Base-by-base conservation (phyloP, 2,329 filamentous ascomycete species). In the Trichoderma sp. region DNA sequence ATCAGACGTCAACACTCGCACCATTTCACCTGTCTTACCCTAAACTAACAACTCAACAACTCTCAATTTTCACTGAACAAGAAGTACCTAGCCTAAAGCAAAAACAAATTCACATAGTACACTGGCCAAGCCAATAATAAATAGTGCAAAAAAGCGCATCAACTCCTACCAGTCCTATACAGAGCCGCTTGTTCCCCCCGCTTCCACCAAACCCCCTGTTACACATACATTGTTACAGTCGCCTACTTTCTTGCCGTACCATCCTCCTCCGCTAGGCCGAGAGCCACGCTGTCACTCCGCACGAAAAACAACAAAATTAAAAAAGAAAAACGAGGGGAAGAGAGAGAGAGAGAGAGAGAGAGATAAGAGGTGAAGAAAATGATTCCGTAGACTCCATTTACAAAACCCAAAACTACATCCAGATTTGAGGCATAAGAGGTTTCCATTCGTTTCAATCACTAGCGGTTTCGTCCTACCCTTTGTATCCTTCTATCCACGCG, bases 341-440 rank as follows among this genome's bases (percentile, higher is more conserved):
- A 29, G 56, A 45, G 24, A 29, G 29, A 45, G 24, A 29, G 29
- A 4, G 4, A 29, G 29, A 62, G 35, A 50, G 35, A 41, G 14
- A 31, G 12, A 4, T 21, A 21, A 21, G 18, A 41, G 35, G 27
- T 53, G 18, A 38, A 64, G 24, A 72, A 50, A 35, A 64, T n/a
- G 29, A 78, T 82, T 83, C 83, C 82, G 78, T 78, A 78, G 81
- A 84, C 83, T 84, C 83, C 83, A 79, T 80, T 81, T 82, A 80
- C 82, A 83, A 84, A 81, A 83, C 79, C 82, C 81, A 83, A 84
- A 84, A 83, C 82, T 83, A 84, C 82, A 84, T 84, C 83, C 83
- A 84, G 83, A 83, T 83, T 79, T 81, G 75, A 77, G 75, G 76
- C 66, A 75, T 75, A 75, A 76, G 64, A 69, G 75, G 64, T 64